phyloP scores from a whole-genome alignment of 257 asterid species.

The Penstemon eatonii region DNA sequence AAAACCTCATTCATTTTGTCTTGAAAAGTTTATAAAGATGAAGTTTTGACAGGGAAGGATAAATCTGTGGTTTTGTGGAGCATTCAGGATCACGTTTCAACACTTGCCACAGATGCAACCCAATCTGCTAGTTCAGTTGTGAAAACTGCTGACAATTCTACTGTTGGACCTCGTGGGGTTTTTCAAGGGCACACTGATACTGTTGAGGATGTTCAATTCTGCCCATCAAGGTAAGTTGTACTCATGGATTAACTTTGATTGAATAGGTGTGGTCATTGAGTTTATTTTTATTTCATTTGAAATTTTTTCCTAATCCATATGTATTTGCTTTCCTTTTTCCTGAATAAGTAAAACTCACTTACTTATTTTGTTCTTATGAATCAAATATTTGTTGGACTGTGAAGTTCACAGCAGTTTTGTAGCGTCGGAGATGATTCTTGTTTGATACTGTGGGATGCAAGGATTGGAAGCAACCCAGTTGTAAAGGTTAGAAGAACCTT shows the following conservation, averaged over 20 bases:
- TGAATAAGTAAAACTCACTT: conserved; percentile 6
- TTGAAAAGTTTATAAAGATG: conserved; percentile 24
- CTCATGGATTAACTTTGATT: conserved; percentile 8
- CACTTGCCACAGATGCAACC: conserved; percentile 63
- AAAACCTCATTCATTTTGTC: neutral
- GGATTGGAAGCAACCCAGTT: conserved; percentile 67
- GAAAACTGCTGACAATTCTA: conserved; percentile 71
- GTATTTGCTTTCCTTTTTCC: conserved; percentile 14
- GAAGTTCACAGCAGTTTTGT: conserved; percentile 93
- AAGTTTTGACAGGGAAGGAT: conserved; percentile 75
- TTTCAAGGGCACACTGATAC: conserved; percentile 91
- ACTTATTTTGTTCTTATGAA: conserved; percentile 28
- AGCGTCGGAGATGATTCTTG: conserved; percentile 99
- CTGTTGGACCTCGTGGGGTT: conserved; percentile 89
- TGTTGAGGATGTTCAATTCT: conserved; percentile 96
- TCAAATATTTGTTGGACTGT: conserved; percentile 31
- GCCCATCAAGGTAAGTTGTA: conserved; percentile 81
- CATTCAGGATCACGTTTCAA: conserved; percentile 88
- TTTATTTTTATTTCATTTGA: neutral
- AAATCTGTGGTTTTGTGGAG: conserved; percentile 95
- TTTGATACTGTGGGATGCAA: conserved; percentile 95
- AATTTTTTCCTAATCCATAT: neutral
- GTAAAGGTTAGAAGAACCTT: conserved; percentile 58
- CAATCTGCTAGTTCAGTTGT: conserved; percentile 63
- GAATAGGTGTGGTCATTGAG: neutral